Conservation (phyloP, 148 eudicot genomes). For the Tetragonia tetragonoides region DNA sequence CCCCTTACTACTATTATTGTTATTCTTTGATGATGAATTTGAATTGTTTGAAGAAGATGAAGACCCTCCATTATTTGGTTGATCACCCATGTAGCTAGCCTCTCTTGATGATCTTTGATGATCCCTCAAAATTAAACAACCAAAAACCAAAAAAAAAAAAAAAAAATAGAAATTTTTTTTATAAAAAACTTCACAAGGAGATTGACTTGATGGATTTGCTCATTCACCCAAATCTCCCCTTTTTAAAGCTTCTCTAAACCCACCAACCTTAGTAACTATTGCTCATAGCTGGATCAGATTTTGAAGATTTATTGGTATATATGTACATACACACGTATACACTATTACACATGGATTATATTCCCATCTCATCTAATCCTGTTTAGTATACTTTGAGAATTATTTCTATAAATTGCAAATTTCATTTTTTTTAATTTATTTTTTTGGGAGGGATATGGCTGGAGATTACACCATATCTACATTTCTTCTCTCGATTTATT, state of each 20-base stretch:
- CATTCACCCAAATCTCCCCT: neutral
- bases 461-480: neutral
- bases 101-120: neutral
- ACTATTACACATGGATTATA: constrained; percentile 13
- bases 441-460: neutral
- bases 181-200: neutral
- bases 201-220: neutral
- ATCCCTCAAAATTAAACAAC: neutral
- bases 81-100: neutral
- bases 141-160: neutral
- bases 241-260: constrained; percentile 18
- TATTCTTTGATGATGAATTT: neutral
- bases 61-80: constrained; percentile 7
- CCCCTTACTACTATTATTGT: neutral
- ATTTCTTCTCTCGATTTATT: neutral
- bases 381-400: neutral
- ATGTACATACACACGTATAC: neutral
- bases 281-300: constrained; percentile 32
- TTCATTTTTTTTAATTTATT: neutral
- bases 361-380: neutral
- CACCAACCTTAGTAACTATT: constrained; percentile 14
- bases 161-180: neutral
- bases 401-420: neutral
- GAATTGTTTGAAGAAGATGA: constrained; percentile 3
- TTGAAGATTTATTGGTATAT: constrained; percentile 32